A percentile compares a stretch with the other conserved stretches of the same genome.
These are phyloP conservation scores for Actinomucor elegans DNA, from an alignment of 371 early-diverging fungal genomes.

Conservation along the genomic window DNA sequence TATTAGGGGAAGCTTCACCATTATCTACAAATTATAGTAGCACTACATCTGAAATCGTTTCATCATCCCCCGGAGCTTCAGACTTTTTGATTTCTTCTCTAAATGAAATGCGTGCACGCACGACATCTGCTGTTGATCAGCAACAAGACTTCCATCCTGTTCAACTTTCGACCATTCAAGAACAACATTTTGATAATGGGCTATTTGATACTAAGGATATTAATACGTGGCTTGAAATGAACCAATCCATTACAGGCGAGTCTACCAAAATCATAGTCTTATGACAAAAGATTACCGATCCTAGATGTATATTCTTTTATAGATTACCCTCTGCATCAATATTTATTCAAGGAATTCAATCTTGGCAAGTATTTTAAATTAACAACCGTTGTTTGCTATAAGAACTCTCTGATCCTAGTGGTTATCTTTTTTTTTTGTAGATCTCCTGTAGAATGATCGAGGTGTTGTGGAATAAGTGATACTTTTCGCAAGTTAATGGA, in stretches of 20 bases:
- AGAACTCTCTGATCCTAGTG: conserved; percentile 23
- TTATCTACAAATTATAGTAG: background rate
- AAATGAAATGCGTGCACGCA: background rate
- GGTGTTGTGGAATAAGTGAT: too few species aligned
- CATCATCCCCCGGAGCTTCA: background rate
- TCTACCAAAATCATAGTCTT: background rate
- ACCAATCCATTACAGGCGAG: too few species aligned
- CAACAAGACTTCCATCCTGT: background rate
- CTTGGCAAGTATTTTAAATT: conserved; percentile 18
- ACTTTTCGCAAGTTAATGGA: too few species aligned
- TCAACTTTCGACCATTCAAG: background rate
- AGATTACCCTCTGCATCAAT: conserved; percentile 2
- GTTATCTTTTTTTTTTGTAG: conserved; percentile 9
- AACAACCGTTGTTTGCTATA: too few species aligned
- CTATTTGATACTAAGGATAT: too few species aligned
- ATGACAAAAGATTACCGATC: conserved; percentile 5
- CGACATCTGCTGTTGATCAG: background rate
- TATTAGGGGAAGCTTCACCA: too few species aligned
- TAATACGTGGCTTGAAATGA: too few species aligned
- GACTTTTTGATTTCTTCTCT: background rate
- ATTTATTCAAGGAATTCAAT: background rate
- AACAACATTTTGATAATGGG: background rate
- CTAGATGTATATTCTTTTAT: conserved; percentile 5
- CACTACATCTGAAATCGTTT: background rate
- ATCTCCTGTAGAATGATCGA: conserved; percentile 2